Evolutionary conservation across 1,284 basidiomycete species (phyloP).

Genomic region (Cryptococcus jaspeensis): DNA sequence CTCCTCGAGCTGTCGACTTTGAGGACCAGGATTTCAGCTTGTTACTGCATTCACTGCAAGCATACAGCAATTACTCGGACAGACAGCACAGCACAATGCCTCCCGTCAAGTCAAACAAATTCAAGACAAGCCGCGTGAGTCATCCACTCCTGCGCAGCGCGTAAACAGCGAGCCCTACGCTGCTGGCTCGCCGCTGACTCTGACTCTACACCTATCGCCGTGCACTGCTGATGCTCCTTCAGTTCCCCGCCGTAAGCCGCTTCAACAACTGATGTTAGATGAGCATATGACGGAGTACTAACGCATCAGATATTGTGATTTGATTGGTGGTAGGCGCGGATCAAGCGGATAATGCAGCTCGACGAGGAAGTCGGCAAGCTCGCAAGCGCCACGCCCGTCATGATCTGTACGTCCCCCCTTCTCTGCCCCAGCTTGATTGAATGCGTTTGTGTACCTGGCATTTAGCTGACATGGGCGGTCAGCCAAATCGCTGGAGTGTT

Average conservation of each 20-base stretch:
- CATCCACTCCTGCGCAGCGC: not conserved
- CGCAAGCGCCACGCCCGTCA: constrained; percentile 92
- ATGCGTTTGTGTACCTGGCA: not conserved
- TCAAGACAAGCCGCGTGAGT: constrained; percentile 41
- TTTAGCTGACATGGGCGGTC: constrained; percentile 10
- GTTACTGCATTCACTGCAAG: not conserved
- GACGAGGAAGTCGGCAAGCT: constrained; percentile 99
- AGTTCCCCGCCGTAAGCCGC: constrained; percentile 45
- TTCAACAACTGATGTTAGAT: not conserved
- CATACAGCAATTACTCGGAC: not conserved
- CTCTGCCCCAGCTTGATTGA: too few relatives aligned
- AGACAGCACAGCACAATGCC: constrained; percentile 10
- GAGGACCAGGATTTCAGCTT: too few relatives aligned
- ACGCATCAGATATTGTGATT: constrained; percentile 1
- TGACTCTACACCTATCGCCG: too few relatives aligned
- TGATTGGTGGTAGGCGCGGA: constrained; percentile 67
- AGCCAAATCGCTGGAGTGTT: constrained; percentile 97
- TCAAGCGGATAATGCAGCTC: constrained; percentile 99
- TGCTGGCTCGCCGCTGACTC: too few relatives aligned
- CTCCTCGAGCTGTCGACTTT: too few relatives aligned
- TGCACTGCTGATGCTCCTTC: not conserved
- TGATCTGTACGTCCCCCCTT: constrained; percentile 82
- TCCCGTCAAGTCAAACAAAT: constrained; percentile 26
- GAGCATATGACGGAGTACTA: not conserved
- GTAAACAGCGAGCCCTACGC: too few relatives aligned